phyloP scores from a whole-genome alignment of 139 green algal species.

The Coelastrella sp. region DNA sequence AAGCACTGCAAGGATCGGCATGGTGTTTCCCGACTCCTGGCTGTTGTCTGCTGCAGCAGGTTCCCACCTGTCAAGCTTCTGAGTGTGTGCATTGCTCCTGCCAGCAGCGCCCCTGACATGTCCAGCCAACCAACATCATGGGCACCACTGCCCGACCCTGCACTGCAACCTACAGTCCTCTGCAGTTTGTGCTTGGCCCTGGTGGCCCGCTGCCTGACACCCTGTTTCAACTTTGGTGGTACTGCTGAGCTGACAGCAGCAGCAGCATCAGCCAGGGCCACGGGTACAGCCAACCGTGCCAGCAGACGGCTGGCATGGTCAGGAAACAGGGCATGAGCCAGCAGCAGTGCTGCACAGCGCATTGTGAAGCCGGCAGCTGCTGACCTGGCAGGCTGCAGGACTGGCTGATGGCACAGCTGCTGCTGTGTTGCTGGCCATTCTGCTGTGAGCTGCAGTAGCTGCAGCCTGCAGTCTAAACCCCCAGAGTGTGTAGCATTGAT shows the following conservation, averaged over 20 bases:
- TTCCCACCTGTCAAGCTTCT: constrained; percentile 33
- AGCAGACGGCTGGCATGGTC: constrained; percentile 11
- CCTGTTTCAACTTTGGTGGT: background rate
- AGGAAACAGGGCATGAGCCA: constrained; percentile 32
- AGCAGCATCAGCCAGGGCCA: constrained; percentile 28
- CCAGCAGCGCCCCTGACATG: background rate
- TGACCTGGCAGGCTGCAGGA: constrained; percentile 25
- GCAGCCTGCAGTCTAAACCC: constrained; percentile 16
- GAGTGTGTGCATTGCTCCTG: constrained; percentile 9
- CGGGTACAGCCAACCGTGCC: constrained; percentile 17
- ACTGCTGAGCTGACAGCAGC: background rate
- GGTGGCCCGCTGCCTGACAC: background rate
- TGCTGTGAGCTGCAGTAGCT: constrained; percentile 9
- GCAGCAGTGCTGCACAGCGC: constrained; percentile 18
- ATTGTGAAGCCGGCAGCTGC: background rate
- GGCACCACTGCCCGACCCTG: background rate
- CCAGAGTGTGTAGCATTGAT: constrained; percentile 15
- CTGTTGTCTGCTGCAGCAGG: too few species aligned
- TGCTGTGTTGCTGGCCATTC: constrained; percentile 30
- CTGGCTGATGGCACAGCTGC: background rate
- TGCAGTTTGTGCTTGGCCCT: background rate
- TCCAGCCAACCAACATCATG: constrained; percentile 5
- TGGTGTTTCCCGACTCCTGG: too few species aligned
- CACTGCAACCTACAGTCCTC: background rate
- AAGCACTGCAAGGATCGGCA: too few species aligned